phyloP scores from a whole-genome alignment of 176 grass and related monocot genomes.

The Paspalum vaginatum region DNA sequence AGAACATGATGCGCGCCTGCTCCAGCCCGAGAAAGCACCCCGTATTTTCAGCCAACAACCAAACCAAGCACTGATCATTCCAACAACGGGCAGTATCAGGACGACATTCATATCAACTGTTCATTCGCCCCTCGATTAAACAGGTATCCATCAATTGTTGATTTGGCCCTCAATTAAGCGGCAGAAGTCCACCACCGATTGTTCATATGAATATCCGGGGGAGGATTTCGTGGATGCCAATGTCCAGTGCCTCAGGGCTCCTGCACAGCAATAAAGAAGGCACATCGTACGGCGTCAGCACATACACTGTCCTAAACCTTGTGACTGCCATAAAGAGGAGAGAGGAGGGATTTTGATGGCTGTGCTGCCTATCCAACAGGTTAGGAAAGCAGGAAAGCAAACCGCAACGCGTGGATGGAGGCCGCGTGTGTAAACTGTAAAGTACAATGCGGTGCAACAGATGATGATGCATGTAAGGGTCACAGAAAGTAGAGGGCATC shows the following conservation, averaged over 20 bases:
- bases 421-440: constrained; percentile 22
- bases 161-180: too few species aligned
- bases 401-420: background rate
- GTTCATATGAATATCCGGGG: constrained; percentile 69
- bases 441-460: constrained; percentile 26
- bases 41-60: background rate
- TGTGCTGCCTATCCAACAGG: constrained; percentile 45
- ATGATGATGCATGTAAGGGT: constrained; percentile 33
- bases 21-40: background rate
- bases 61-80: background rate
- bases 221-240: constrained; percentile 77
- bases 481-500: constrained; percentile 13
- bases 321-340: constrained; percentile 42
- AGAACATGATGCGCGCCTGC: background rate
- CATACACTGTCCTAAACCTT: constrained; percentile 22
- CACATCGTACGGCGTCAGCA: constrained; percentile 32
- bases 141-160: too few species aligned
- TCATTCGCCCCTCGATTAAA: too few species aligned
- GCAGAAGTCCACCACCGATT: background rate
- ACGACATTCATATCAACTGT: background rate
- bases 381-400: constrained; percentile 48
- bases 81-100: background rate
- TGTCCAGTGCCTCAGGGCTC: constrained; percentile 86
- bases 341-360: constrained; percentile 10
- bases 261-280: constrained; percentile 43